These are phyloP conservation scores for Dactylonectria estremocensis DNA, from an alignment of 2,329 filamentous ascomycete genomes.

Conservation along the genomic window DNA sequence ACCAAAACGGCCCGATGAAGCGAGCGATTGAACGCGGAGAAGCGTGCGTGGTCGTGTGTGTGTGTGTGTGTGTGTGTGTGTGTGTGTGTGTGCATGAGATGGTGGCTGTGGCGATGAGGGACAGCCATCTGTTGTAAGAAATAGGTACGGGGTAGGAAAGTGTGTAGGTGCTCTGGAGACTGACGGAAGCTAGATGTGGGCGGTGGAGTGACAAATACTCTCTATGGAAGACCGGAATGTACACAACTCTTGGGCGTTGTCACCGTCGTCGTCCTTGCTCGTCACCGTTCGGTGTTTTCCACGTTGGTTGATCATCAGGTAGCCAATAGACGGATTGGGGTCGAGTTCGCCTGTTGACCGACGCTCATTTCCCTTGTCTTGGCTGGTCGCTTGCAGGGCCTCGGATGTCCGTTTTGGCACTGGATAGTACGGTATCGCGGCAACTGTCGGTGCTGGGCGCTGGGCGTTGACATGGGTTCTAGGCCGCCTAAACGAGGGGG, in stretches of 20 bases:
- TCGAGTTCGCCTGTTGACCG: neutral
- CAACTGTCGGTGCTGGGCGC: constrained; percentile 6
- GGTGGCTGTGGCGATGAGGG: constrained; percentile 7
- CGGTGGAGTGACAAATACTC: neutral
- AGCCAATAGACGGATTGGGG: constrained; percentile 22
- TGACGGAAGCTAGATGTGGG: neutral
- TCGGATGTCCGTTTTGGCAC: constrained; percentile 26
- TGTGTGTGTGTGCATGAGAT: neutral
- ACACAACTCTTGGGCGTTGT: constrained; percentile 1
- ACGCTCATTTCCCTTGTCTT: constrained; percentile 36
- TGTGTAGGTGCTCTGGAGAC: too few relatives aligned
- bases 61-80: neutral
- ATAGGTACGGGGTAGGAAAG: neutral
- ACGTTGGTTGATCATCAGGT: constrained; percentile 28
- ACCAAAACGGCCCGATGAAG: constrained; percentile 30
- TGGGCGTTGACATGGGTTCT: neutral
- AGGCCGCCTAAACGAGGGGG: neutral
- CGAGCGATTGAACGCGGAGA: constrained; percentile 13
- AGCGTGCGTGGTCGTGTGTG: constrained; percentile 1
- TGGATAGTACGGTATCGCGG: constrained; percentile 4
- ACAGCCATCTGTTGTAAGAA: neutral
- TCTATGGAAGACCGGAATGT: too few relatives aligned
- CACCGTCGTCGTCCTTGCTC: constrained; percentile 9
- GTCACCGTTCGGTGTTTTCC: constrained; percentile 1
- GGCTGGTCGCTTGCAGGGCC: constrained; percentile 15